Evolutionary conservation across 139 green algal genomes (phyloP), one percentile per base, ranked within the genome.

Genomic region (Picochlorum sp.): DNA sequence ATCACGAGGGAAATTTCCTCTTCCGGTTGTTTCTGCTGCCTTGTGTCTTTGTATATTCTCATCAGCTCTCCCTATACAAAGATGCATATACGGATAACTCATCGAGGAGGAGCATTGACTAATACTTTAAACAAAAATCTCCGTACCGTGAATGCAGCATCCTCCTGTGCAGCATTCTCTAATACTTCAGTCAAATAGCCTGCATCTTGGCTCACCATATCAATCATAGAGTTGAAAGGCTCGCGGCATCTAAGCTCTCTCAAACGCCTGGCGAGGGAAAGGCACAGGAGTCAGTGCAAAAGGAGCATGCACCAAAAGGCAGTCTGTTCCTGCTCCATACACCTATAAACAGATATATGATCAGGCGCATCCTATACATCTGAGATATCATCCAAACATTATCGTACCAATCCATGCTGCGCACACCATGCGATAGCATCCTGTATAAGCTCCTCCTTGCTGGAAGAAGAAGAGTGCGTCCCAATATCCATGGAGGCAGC

Each of bases 71-170:
- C n/a, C 47, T 54, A 20, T 9, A 7, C 0, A 26, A 54, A 26
- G 1, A 54, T 20, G 24, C 47, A 0, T 3, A 54, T 21, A 13
- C 24, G 0, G 28, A 30, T 30, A 30, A 30, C 4, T 51, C 15
- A 20, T 18, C 45, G 3, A 51, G 45, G 3, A 51, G 45, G 16
- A 51, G 45, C 14, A 51, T 20, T 20, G 16, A 51, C 14, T 15
- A 51, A 51, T 6, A 51, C n/a, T 51, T 15, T 7, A 50, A 50
- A 16, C 0, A 15, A 6, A 18, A 51, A 7, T 13, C 47, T 26
- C 16, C 47, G 15, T 54, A 54, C 75, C 15, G 88, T 97, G 81
- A 98, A 98, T 14, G 79, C 71, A 70, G 97, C 92, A 18, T 85
- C 72, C 54, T 75, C 71, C 55, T 75, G 82, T 20, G 85, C 80